Conservation (phyloP, 2,329 filamentous ascomycete genomes). For the Colletotrichum zoysiae region DNA sequence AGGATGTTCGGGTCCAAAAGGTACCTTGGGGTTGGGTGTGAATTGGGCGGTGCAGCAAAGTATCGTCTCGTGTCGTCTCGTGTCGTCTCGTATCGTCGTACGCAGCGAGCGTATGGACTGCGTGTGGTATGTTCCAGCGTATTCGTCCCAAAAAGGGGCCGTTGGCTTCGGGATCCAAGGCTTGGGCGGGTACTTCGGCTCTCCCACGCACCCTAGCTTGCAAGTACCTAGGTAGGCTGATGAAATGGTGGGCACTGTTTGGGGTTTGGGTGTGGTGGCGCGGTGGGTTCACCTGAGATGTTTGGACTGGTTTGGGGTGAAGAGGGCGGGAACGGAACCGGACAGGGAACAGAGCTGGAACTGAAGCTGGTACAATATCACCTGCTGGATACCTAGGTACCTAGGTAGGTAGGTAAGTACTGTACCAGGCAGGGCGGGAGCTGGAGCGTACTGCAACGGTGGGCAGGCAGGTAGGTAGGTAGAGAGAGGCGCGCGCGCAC, state of each 20-base stretch:
- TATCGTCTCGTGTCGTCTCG: slow-evolving; percentile 22
- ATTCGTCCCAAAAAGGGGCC: slow-evolving; percentile 36
- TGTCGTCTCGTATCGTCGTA: slow-evolving; percentile 12
- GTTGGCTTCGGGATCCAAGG: slow-evolving; percentile 19
- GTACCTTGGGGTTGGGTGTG: slow-evolving; percentile 17
- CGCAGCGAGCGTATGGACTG: not conserved
- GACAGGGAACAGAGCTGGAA: slow-evolving; percentile 39
- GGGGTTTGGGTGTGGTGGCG: slow-evolving; percentile 10
- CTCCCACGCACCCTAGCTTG: not conserved
- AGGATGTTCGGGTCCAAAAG: slow-evolving; percentile 5
- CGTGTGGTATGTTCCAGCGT: slow-evolving; percentile 19
- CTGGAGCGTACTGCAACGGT: too few relatives aligned
- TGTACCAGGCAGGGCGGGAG: not conserved
- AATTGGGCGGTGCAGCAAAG: not conserved
- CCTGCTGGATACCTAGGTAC: too few relatives aligned
- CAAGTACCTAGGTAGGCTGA: too few relatives aligned
- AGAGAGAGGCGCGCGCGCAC: too few relatives aligned
- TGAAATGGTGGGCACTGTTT: slow-evolving; percentile 14
- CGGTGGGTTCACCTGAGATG: slow-evolving; percentile 19
- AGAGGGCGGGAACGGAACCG: slow-evolving; percentile 2
- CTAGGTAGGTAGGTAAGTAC: too few relatives aligned
- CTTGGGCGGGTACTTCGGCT: slow-evolving; percentile 38
- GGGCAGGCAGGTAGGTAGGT: too few relatives aligned
- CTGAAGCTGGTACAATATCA: not conserved
- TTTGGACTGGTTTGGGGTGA: slow-evolving; percentile 23